Evolutionary conservation across 139 green algal species (phyloP), one percentile per base, ranked within the genome.

Genomic region (Nannochloris sp.): DNA sequence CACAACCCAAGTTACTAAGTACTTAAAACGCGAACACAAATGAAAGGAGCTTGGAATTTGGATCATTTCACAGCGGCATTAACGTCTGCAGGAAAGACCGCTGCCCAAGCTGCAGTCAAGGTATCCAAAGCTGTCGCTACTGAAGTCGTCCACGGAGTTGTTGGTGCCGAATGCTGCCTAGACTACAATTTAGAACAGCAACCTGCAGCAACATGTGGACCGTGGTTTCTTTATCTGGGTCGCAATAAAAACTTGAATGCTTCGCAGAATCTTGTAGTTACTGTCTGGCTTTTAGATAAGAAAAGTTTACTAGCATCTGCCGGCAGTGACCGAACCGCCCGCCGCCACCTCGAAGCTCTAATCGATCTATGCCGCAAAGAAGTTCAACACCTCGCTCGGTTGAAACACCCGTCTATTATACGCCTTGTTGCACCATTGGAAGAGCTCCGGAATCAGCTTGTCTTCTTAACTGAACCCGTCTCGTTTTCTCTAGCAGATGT

Each of bases 391-490:
- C 64, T 83, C 33, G 60, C 63, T 1, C 56, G 67, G 6, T 68
- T 91, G 4, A 88, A 90, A 70, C 83, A 86, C 48, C 79, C 79
- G 14, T 58, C 59, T 34, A 32, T 85, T 3, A 23, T 85, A 64
- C 47, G 68, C 24, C 47, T 96, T 54, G 45, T 96, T 0, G 77
- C 89, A 61, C 78, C 87, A 2, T 71, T 96, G 53, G 90, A 96
- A 68, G 90, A 97, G 71, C 91, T 73, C 0, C 37, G 68, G 14
- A 70, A 51, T 8, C 75, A 90, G 69, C 77, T 96, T 72, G 70
- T 93, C 1, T 71, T 95, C 24, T 85, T 95, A 2, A 96, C 87
- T 1, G 89, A 96, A 76, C 68, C 81, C 3, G 55, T 96, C 3
- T 67, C 86, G 48, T 74, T 73, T 15, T 90, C 83, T 1, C 64